Base-by-base conservation (phyloP, 1,284 basidiomycete genomes). In the Lignosus rhinocerotis region DNA sequence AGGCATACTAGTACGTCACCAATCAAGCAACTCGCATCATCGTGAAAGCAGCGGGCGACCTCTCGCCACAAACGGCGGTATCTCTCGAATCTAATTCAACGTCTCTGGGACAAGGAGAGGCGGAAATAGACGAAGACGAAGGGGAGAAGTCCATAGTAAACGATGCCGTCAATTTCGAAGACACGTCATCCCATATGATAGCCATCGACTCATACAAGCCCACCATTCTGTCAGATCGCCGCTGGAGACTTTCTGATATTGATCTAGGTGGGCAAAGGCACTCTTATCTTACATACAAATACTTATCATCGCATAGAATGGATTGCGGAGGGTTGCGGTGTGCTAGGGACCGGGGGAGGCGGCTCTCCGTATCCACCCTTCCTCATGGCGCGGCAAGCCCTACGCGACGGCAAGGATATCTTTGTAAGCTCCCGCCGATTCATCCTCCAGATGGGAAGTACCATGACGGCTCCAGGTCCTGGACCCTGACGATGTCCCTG, bases 261-360 rank as follows among this genome's bases (percentile, higher is more conserved):
- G 75, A 77, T 51, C 62, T 77, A 12, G 73, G 71, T 69, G 51
- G 25, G 25, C 25, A 2, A 25, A 25, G 4, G 25, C 25, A 25
- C 2, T 25, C 25, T 2, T 25, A 25, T 4, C 4, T 25, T 25
- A 4, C 25, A 25, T 25, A 25, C 25, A 25, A 25, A 25, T 25
- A 2, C 25, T 39, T 6, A 39, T 9, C 36, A 14, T 14, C 16
- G 55, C n/a, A 60, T 72, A 66, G 79, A 80, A 59, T 83, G 80
- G 80, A 80, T 84, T 51, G 76, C 80, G 1, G 76, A 78, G 34
- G 81, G 82, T 7, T 84, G 81, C 61, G 82, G 80, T 51, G 74
- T 83, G 33, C 69, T 84, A 6, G 83, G 82, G 1, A 80, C 78
- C 14, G 82, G 83, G 2, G 83, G 83, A 10, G 82, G 83, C 4